Evolutionary conservation across 1,284 basidiomycete genomes (phyloP).

Genomic region (Cryptococcus depauperatus): DNA sequence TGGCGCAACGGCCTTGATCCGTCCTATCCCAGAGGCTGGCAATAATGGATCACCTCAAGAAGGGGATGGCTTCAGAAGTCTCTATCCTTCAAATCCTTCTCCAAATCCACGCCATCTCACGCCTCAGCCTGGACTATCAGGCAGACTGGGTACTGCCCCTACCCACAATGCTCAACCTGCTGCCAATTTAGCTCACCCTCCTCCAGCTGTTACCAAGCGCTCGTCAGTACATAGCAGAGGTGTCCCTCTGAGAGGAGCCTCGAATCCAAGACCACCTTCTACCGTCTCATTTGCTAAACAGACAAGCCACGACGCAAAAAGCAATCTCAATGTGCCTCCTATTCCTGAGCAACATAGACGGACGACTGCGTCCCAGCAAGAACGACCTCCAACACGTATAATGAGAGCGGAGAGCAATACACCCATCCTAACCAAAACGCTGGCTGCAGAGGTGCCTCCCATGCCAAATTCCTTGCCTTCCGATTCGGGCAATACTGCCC

Average conservation of each 20-base stretch:
- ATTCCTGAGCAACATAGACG: not conserved
- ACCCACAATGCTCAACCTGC: not conserved
- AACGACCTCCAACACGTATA: not conserved
- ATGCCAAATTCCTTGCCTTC: not conserved
- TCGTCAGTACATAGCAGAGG: not conserved
- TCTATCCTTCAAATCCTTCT: slow-evolving; percentile 2
- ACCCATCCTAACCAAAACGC: not conserved
- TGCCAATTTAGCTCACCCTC: too few species aligned
- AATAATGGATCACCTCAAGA: not conserved
- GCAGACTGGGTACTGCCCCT: not conserved
- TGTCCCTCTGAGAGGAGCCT: not conserved
- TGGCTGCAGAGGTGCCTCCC: too few species aligned
- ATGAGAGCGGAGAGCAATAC: not conserved
- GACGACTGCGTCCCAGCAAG: not conserved
- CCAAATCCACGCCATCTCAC: slow-evolving; percentile 4
- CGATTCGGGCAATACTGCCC: not conserved
- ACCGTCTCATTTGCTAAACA: not conserved
- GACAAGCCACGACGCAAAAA: too few species aligned
- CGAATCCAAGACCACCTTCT: not conserved
- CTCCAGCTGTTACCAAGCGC: not conserved
- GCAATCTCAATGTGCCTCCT: too few species aligned
- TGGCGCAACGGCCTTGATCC: not conserved
- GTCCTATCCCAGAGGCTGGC: too few species aligned
- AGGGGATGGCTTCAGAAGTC: not conserved
- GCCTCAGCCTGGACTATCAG: not conserved